phyloP scores from a whole-genome alignment of 2,329 filamentous ascomycete genomes.

The Fusarium solani-melongenae region DNA sequence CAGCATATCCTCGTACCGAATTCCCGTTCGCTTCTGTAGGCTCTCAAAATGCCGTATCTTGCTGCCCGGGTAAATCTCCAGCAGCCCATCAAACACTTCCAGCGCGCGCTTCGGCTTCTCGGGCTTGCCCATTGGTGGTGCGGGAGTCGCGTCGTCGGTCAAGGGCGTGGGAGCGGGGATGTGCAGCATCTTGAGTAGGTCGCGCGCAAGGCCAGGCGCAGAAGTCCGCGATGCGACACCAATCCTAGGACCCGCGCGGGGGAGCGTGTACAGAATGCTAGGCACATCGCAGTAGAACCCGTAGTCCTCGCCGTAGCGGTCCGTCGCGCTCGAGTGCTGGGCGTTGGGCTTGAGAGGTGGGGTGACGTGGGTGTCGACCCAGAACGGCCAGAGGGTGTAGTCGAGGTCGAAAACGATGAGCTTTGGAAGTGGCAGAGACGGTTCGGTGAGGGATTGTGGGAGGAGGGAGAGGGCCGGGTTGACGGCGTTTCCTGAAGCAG shows the following conservation, averaged over 20 bases:
- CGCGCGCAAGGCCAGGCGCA: conserved; percentile 81
- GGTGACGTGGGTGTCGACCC: conserved; percentile 93
- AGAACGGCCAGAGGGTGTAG: conserved; percentile 99
- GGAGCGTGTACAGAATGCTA: conserved; percentile 71
- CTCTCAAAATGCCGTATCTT: conserved; percentile 89
- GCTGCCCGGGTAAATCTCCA: conserved; percentile 78
- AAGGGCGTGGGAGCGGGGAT: conserved; percentile 53
- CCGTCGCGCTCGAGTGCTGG: conserved; percentile 57
- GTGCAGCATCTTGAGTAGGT: conserved; percentile 82
- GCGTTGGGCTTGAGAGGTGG: conserved; percentile 71
- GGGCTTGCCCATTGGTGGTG: conserved; percentile 31
- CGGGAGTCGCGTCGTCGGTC: conserved; percentile 12
- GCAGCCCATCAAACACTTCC: conserved; percentile 68
- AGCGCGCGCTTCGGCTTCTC: conserved; percentile 59
- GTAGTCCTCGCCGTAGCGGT: conserved; percentile 73
- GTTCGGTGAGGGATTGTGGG: conserved; percentile 60
- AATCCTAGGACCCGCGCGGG: conserved; percentile 60
- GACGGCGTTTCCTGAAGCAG: conserved; percentile 45
- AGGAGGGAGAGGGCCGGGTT: conserved; percentile 48
- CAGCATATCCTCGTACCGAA: conserved; percentile 85
- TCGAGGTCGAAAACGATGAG: conserved; percentile 95
- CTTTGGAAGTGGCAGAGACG: conserved; percentile 76
- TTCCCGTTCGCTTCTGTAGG: conserved; percentile 75
- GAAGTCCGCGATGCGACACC: conserved; percentile 84
- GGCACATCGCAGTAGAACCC: conserved; percentile 79